phyloP scores from a whole-genome alignment of 1,284 basidiomycete species.

The Ustilago tritici region DNA sequence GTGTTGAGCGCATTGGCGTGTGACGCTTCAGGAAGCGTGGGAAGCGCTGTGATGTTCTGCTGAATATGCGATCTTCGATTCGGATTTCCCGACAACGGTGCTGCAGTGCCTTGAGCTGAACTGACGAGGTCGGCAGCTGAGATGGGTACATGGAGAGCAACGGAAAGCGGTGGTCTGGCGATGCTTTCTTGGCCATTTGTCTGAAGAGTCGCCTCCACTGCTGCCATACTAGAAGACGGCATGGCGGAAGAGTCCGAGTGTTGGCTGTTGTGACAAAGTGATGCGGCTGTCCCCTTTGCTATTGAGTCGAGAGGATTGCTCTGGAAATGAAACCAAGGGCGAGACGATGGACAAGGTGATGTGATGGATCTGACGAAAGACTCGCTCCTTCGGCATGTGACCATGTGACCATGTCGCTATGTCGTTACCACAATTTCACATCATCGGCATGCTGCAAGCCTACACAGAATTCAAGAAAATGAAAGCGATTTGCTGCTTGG shows the following conservation, averaged over 20 bases:
- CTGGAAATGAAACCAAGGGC: background rate
- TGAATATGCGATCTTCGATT: slow-evolving; percentile 51
- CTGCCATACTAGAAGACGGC: slow-evolving; percentile 51
- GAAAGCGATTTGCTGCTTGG: slow-evolving; percentile 1
- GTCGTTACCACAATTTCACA: background rate
- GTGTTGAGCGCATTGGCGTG: slow-evolving; percentile 64
- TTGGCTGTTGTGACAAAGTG: background rate
- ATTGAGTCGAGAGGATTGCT: background rate
- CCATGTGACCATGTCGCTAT: background rate
- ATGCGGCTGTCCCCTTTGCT: background rate
- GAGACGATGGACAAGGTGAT: background rate
- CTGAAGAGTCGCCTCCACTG: slow-evolving; percentile 48
- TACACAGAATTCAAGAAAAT: background rate
- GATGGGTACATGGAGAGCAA: slow-evolving; percentile 45
- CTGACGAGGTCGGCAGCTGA: slow-evolving; percentile 31
- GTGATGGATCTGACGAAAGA: background rate
- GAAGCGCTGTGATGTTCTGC: slow-evolving; percentile 44
- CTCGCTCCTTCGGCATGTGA: background rate
- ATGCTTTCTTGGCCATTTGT: slow-evolving; percentile 18
- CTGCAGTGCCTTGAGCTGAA: slow-evolving; percentile 21
- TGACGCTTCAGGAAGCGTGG: slow-evolving; percentile 64
- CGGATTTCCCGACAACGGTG: slow-evolving; percentile 37
- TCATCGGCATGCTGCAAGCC: slow-evolving; percentile 1
- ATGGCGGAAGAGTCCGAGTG: slow-evolving; percentile 16
- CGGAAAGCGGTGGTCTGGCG: slow-evolving; percentile 34